Evolutionary conservation across 805 yeast genomes (phyloP).

Genomic region (Cephaloascus albidus): DNA sequence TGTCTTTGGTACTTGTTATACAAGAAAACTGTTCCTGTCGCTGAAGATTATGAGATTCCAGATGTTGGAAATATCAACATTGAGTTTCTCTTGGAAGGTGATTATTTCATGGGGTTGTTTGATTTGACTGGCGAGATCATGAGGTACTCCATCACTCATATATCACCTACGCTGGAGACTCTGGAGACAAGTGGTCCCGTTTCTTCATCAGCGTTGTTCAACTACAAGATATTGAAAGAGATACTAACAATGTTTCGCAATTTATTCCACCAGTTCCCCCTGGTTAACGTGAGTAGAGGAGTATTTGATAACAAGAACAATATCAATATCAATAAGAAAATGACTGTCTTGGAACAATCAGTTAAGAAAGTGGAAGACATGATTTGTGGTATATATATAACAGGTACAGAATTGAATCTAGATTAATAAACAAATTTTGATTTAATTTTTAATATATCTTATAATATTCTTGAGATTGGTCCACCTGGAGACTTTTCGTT

Average conservation of each 20-base stretch:
- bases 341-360: constrained; percentile 13
- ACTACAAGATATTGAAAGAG: constrained; percentile 3
- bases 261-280: constrained; percentile 9
- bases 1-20: neutral
- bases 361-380: constrained; percentile 13
- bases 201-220: neutral
- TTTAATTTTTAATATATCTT: constrained; percentile 2
- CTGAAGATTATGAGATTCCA: neutral
- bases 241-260: constrained; percentile 5
- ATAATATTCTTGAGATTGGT: constrained; percentile 46
- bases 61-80: too few relatives aligned
- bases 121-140: constrained; percentile 33
- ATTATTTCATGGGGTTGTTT: constrained; percentile 28
- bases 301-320: constrained; percentile 6
- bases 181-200: constrained; percentile 3
- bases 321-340: constrained; percentile 11
- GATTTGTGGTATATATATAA: constrained; percentile 12
- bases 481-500: constrained; percentile 85
- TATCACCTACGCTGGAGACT: too few relatives aligned
- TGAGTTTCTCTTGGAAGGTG: constrained; percentile 11
- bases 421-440: too few relatives aligned
- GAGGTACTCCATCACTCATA: constrained; percentile 24
- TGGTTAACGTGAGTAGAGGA: constrained; percentile 10
- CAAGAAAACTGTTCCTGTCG: neutral
- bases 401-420: constrained; percentile 14